Evolutionary conservation across 495 filamentous ascomycete species (phyloP), one percentile per base, ranked within the genome.

Genomic region (Podospora didyma): DNA sequence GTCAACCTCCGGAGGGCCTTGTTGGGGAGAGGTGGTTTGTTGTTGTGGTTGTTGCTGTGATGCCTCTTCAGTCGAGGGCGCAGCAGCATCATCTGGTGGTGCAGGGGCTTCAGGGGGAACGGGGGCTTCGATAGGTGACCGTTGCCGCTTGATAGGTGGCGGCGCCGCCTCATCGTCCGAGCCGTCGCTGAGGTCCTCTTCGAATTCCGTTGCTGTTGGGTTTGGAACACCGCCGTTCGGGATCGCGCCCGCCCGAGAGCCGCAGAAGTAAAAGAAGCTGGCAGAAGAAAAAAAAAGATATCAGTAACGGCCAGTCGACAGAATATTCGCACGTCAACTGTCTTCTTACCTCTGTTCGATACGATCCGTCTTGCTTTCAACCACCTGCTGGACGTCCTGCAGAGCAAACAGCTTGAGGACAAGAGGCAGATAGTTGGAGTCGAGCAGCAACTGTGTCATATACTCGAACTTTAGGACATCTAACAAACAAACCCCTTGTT

Each of bases 401-500:
- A 93, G 84, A 42, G 90, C 91, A 58, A 96, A 92, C 46, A 96
- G 81, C 77, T 96, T 97, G 16, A 98, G 76, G 16, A 96, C 86
- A 23, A 98, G 73, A 0, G 94, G 94, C 16, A 98, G 75, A 65
- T 96, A 97, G 69, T 95, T 97, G 19, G 89, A 89, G 70, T 98
- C 94, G 19, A 97, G 79, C 9, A 98, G 75, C 0, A 98, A 81
- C 69, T 97, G 95, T 0, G 91, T 90, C 62, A 98, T 75, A 65
- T 97, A 97, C 71, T 98, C 94, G 59, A 92, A 96, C 68, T 96
- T 96, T 57, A 98, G 75, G 42, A 98, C 82, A 65, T 98, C 93
- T 96, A 56, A 17, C 12, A 26, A 26, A 17, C 19, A 42, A 55
- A 28, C 49, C 35, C 34, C 51, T 21, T 45, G 28, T 20, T 42